phyloP scores from a whole-genome alignment of 495 filamentous ascomycete genomes.

The Friedmanniomyces endolithicus region DNA sequence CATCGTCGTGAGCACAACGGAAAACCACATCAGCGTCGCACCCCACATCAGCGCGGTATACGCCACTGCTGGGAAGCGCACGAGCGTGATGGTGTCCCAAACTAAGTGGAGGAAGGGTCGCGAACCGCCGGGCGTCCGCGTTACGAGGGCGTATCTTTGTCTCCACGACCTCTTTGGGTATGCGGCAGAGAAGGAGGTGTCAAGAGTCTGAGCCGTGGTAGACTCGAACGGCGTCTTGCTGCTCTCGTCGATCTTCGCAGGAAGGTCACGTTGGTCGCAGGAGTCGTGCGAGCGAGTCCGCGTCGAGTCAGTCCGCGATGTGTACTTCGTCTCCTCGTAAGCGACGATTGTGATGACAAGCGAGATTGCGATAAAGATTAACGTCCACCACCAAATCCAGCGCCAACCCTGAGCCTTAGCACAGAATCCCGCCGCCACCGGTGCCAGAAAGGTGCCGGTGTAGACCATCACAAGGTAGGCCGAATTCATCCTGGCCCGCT shows the following conservation, averaged over 20 bases:
- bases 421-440: conserved; percentile 9
- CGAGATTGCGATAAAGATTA: background rate
- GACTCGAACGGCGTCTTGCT: background rate
- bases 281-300: background rate
- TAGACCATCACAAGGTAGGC: conserved; percentile 30
- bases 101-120: conserved; percentile 2
- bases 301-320: background rate
- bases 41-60: conserved; percentile 10
- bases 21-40: conserved; percentile 5
- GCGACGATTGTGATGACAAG: conserved; percentile 1
- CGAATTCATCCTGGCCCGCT: conserved; percentile 39
- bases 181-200: background rate
- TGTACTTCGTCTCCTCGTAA: conserved; percentile 11
- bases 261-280: background rate
- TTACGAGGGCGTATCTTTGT: conserved; percentile 1
- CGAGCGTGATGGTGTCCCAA: background rate
- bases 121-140: conserved; percentile 1
- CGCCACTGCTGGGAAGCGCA: conserved; percentile 2
- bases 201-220: background rate
- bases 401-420: conserved; percentile 1
- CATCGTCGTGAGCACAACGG: conserved; percentile 1
- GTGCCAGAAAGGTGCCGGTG: conserved; percentile 7
- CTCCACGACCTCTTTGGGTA: conserved; percentile 3
- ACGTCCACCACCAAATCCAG: conserved; percentile 12
- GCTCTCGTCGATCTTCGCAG: background rate